phyloP scores from a whole-genome alignment of 148 eudicot genomes.

The Vaccinium myrtillus region DNA sequence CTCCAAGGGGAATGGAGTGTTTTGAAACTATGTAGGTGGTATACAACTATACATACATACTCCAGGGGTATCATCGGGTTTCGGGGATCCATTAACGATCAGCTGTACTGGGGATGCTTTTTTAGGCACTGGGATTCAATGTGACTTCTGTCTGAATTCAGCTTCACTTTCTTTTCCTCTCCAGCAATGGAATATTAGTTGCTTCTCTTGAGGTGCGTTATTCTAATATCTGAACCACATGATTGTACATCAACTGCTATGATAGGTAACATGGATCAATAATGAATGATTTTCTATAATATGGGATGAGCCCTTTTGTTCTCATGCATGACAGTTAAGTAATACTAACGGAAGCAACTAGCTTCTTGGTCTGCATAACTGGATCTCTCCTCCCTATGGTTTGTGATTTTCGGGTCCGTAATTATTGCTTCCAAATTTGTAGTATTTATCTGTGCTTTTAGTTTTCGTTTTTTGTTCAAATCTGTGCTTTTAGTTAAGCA shows the following conservation, averaged over 20 bases:
- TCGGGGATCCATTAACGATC: not conserved
- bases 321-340: not conserved
- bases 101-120: not conserved
- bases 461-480: too few relatives aligned
- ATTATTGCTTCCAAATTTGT: too few relatives aligned
- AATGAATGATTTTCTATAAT: too few relatives aligned
- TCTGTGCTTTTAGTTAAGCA: too few relatives aligned
- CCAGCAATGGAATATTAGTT: not conserved
- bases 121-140: not conserved
- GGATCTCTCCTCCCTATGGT: too few relatives aligned
- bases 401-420: too few relatives aligned
- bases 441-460: too few relatives aligned
- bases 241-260: too few relatives aligned
- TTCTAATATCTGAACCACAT: not conserved
- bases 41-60: too few relatives aligned
- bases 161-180: not conserved
- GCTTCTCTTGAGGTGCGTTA: not conserved
- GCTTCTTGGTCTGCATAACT: too few relatives aligned
- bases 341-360: not conserved
- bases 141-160: not conserved
- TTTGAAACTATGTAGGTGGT: not conserved
- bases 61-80: not conserved
- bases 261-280: too few relatives aligned
- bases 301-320: too few relatives aligned
- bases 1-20: not conserved